Evolutionary conservation across 768 basidiomycete species (phyloP), one percentile per base, ranked within the genome.

Genomic region (Sarcodon sp.): DNA sequence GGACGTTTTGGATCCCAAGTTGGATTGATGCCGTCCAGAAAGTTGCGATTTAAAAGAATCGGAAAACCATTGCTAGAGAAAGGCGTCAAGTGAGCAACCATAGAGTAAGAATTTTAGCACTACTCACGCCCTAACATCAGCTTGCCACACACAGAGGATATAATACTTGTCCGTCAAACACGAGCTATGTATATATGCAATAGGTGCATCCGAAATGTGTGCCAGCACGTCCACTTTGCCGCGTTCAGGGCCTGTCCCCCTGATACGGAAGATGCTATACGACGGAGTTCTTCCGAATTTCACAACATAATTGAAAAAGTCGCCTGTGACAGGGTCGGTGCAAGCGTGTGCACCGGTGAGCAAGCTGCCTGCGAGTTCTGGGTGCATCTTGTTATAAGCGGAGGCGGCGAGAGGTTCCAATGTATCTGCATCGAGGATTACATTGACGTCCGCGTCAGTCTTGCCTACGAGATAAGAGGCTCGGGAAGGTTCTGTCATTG

Each of bases 161-260:
- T 65, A 58, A 51, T 64, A 67, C 18, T 62, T 63, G 46, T 62
- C 57, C 15, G 68, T 69, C 52, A 69, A 54, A 6, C 61, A 47
- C 11, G 67, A 61, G 13, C 66, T 64, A 50, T 69, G 68, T 33
- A 69, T 34, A 47, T 69, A 69, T 15, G 66, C 61, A n/a, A 54
- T 57, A 0, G 66, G 66, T 0, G 69, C 69, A 43, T 68, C 68
- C 4, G 53, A 58, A 45, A 69, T 64, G 8, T 59, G 58, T 2
- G 68, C 67, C 5, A 69, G 18, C 11, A 69, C 59, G 16, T 61
- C 62, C 0, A 60, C 63, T 27, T 53, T 46, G 10, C 50, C 43
- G 35, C 47, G 54, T 49, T 62, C 33, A 44, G 27, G 37, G 31
- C 52, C 36, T 8, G 15, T 41, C 13, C 39, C 39, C 7, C 39